Conservation (phyloP, 2,329 filamentous ascomycete genomes). For the Elsinoe batatas region DNA sequence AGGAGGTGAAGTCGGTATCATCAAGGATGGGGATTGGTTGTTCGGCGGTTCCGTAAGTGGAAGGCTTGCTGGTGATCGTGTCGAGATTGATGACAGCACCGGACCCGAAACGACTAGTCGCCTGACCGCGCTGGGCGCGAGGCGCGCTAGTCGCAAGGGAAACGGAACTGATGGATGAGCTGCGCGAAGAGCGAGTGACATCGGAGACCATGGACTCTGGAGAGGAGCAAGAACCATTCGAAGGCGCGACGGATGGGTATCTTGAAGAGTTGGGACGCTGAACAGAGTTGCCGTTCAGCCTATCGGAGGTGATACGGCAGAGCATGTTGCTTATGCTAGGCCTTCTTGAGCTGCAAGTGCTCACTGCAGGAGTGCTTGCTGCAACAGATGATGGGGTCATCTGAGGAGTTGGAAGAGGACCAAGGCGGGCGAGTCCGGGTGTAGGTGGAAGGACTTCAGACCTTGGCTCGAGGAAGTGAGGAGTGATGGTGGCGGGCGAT, state of each 20-base stretch:
- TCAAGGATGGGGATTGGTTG: conserved; percentile 26
- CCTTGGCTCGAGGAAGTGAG: conserved; percentile 43
- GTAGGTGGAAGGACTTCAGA: conserved; percentile 41
- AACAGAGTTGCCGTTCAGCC: conserved; percentile 33
- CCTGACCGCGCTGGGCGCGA: conserved; percentile 40
- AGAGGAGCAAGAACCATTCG: conserved; percentile 37
- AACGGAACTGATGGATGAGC: conserved; percentile 46
- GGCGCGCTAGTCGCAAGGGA: conserved; percentile 42
- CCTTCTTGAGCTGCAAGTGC: conserved; percentile 42
- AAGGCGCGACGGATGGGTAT: conserved; percentile 32
- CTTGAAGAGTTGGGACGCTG: conserved; percentile 37
- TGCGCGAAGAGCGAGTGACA: conserved; percentile 44
- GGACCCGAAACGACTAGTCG: conserved; percentile 42
- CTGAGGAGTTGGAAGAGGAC: conserved; percentile 51
- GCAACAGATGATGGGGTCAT: conserved; percentile 48
- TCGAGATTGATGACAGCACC: conserved; percentile 25
- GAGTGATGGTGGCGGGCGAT: conserved; percentile 31
- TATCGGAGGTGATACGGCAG: conserved; percentile 47
- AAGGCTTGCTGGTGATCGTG: conserved; percentile 19
- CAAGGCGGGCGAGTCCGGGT: conserved; percentile 45
- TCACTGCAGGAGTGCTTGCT: conserved; percentile 52
- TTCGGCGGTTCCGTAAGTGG: conserved; percentile 19
- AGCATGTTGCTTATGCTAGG: conserved; percentile 49
- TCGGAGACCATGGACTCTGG: conserved; percentile 58
- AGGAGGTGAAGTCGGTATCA: conserved; percentile 23